Evolutionary conservation across 2,329 filamentous ascomycete species (phyloP), one percentile per base, ranked within the genome.

Genomic region (Sporothrix brasiliensis): DNA sequence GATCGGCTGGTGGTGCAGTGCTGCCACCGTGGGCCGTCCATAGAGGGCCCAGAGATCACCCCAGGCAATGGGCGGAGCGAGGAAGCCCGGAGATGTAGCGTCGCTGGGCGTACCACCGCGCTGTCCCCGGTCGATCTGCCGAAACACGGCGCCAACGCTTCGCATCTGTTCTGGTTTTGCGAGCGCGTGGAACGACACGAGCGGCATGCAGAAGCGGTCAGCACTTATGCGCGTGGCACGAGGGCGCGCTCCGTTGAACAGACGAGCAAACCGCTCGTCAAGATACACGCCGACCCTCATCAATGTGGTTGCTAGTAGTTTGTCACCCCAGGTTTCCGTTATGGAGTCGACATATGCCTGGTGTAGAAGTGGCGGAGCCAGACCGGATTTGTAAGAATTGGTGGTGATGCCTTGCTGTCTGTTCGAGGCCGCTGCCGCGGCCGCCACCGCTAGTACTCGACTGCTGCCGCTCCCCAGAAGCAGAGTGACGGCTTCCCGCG

Each of bases 231-330:
- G 82, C 67, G 84, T 85, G 74, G 82, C 79, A 72, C 77, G 76
- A 0, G 86, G 86, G 24, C 79, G 77, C 74, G 87, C 85, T 63
- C 86, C 86, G 75, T 87, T 88, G 77, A 88, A 88, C 71, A 86
- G 77, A 65, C 82, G 83, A 70, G 80, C 80, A 77, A 86, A 86
- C 6, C 79, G 77, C 78, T 88, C 86, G 73, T 87, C 83, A 7
- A 88, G 78, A 76, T 87, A 86, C 54, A 88, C 78, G 14, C 84
- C 86, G 4, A 85, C 75, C 75, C 83, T 83, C 77, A 85, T 83
- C 63, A 87, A 76, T 47, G 85, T 84, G 27, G 81, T 84, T 41
- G 85, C 83, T 7, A 88, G 80, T 24, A 88, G 78, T 67, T 82
- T 82, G 75, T 88, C 86, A 68, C 86, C 86, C 80, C 81, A 87